Base-by-base conservation (phyloP, 176 grass and related monocot genomes). In the Alloteropsis semialata region DNA sequence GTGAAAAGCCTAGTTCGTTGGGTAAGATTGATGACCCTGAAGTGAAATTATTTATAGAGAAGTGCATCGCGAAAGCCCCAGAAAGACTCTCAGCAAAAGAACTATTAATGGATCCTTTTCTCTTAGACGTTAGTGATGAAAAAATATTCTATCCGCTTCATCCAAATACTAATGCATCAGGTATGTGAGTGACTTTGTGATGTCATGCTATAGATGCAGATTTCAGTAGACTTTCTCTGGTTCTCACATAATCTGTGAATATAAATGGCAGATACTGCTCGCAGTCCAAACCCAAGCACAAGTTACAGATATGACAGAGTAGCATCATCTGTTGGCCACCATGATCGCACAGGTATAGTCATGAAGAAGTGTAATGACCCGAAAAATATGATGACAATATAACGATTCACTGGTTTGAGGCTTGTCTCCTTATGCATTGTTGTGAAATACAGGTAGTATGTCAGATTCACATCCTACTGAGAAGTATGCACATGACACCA, bases 11-110 rank as follows among this genome's bases (percentile, higher is more conserved):
- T 68, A 55, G 67, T 69, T 92, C 92, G 19, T 54, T 94, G 34
- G 74, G 89, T 79, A 94, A 94, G 81, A 86, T 94, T 55, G 82
- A 80, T 43, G 89, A 92, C 80, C 87, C 81, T 54, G 77, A 82
- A 82, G 87, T 94, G 7, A 94, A 89, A 49, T 82, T 66, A 33
- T 94, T 94, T 85, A 94, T 94, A 43, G 87, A 94, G 75, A 91
- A 94, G 69, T 94, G 92, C 77, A 92, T 94, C 18, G 82, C 87
- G 57, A 79, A 92, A 80, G 92, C 30, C 53, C 89, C 87, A 13
- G 60, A 88, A 36, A 92, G 92, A 79, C 88, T 94, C 33, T 82
- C 92, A 1, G 89, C 89, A 66, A 87, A 63, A 24, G 92, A 94
- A 79, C 58, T 94, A 28, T 77, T 94, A 61, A 57, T 80, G 63